Evolutionary conservation across 768 basidiomycete species (phyloP).

Genomic region (Paxillus rubicundulus): DNA sequence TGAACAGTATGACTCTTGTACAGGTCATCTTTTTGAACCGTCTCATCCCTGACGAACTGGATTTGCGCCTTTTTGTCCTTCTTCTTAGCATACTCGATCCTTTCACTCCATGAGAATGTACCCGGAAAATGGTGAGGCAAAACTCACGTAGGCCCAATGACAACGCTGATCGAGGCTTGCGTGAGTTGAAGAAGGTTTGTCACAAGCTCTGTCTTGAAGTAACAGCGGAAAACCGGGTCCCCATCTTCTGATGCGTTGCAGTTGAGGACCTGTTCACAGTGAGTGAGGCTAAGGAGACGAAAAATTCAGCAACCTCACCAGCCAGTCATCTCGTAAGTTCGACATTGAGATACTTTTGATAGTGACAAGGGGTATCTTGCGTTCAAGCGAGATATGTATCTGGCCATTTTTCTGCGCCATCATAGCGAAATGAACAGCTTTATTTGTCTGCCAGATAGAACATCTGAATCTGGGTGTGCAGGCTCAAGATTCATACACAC

Average conservation of each 20-base stretch:
- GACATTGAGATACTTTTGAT: conserved; percentile 88
- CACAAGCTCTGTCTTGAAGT: conserved; percentile 94
- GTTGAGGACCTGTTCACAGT: conserved; percentile 64
- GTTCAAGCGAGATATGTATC: conserved; percentile 59
- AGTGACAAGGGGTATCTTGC: conserved; percentile 86
- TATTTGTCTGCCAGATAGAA: conserved; percentile 35
- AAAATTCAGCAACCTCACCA: conserved; percentile 48
- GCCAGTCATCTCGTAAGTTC: conserved; percentile 90
- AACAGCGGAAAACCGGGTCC: conserved; percentile 86
- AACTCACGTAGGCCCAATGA: conserved; percentile 75
- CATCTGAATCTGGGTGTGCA: neutral
- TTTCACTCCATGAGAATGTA: conserved; percentile 33
- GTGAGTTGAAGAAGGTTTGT: conserved; percentile 81
- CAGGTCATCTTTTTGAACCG: conserved; percentile 67
- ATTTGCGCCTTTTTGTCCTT: conserved; percentile 91
- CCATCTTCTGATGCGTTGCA: conserved; percentile 83
- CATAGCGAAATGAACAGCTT: conserved; percentile 79
- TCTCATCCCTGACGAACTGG: conserved; percentile 88
- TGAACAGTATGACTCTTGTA: conserved; percentile 95
- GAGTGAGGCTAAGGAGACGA: conserved; percentile 5
- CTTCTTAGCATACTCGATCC: conserved; percentile 91
- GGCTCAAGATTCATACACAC: conserved; percentile 47
- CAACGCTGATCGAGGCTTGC: conserved; percentile 67
- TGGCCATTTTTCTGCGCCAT: conserved; percentile 61
- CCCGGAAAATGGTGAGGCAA: neutral